Base-by-base conservation (phyloP, 306 rosid species). In the Castanea mollissima region DNA sequence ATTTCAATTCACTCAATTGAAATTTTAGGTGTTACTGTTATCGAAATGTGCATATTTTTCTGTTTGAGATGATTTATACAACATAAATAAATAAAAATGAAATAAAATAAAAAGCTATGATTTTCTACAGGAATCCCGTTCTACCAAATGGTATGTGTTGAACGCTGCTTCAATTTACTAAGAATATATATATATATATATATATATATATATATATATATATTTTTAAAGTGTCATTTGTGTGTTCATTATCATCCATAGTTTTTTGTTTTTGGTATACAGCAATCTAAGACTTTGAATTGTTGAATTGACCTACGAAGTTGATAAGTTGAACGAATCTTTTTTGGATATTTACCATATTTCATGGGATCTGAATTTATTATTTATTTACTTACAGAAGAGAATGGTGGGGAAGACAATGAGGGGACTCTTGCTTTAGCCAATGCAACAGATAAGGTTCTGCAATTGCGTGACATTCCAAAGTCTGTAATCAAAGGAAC, bases 401-500 rank as follows among this genome's bases (percentile, higher is more conserved):
- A 88, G 77, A 82, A 78, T 81, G 84, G 27, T 23, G 82, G 86
- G 70, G 93, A 87, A 76, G 91, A 84, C 35, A 77, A 46, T 51
- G 89, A 85, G 71, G 91, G 76, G 77, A 79, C 80, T 46, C 85
- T 86, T 31, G 89, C 91, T 82, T 82, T 94, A 60, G 94, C 87
- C 59, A 87, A 81, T 79, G 88, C 88, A 64, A 86, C 92, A 25
- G 91, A 87, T 82, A 92, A 89, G 87, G 91, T 92, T 41, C 83
- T 94, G 76, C 98, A 87, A 76, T 77, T 94, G 86, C 89, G 82
- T 5, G 87, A 88, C 71, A 87, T 83, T 52, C 55, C 78, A 8
- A 88, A 84, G 76, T 75, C 89, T 74, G 69, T 92, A 75, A 72
- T 73, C 52, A 87, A 88, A 76, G 88, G 90, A 65, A 81, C 76